Base-by-base conservation (phyloP, 306 rosid species). In the Argentina anserina region DNA sequence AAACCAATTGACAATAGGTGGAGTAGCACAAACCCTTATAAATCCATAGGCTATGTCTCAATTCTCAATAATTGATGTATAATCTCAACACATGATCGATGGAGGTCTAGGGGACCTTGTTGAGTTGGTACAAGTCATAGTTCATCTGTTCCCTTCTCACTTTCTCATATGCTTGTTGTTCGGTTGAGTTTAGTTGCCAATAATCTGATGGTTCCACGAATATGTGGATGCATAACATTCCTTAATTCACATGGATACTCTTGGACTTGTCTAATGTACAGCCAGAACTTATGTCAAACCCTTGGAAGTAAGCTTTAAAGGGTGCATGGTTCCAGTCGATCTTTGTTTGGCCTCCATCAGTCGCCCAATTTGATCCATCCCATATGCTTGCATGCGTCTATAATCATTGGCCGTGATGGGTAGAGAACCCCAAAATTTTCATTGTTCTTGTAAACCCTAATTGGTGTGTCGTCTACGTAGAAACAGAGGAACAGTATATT, bases 321-420 rank as follows among this genome's bases (percentile, higher is more conserved):
- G 87, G 91, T 65, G 91, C 85, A 70, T 74, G 76, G 31, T 39
- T 52, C 86, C 87, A 84, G 49, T 83, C 33, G n/a, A 26, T 83
- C 75, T 79, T 86, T 18, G 80, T 65, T 39, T 56, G 59, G 41
- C 90, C 92, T 34, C 90, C 87, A 64, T 82, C 62, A 12, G 89
- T 81, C 31, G 91, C 91, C 94, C 91, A 89, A 3, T 63, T 52
- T 2, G 80, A 83, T 39, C 81, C 88, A 72, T 79, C 47, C 91
- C 91, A 84, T 41, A 89, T 88, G 84, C 33, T 86, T 45, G 56
- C 82, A 70, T 47, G 74, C 86, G 70, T 66, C 68, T 50, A 89
- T 75, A 53, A 56, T 53, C 93, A 84, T 82, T 26, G 90, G 76
- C 69, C 80, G 82, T 70, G 76, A 9, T 47, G 84, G 87, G 53